Conservation (phyloP, 257 asterid species). For the Cruciata laevipes region DNA sequence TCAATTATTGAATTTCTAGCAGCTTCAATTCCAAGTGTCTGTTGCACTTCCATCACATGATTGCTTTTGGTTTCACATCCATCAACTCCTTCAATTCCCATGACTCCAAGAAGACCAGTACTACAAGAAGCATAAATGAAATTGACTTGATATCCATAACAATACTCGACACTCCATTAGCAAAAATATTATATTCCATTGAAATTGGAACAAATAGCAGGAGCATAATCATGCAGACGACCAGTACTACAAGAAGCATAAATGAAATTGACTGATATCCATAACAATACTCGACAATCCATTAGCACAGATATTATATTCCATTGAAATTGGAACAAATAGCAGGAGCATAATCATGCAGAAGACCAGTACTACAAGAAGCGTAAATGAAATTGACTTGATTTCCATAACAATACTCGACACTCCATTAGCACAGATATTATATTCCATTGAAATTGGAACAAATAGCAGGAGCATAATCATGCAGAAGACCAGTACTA, state of each 20-base stretch:
- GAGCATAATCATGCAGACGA: too few relatives aligned
- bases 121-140: conserved; percentile 32
- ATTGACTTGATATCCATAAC: background rate
- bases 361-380: conserved; percentile 68
- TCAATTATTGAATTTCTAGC: conserved; percentile 65
- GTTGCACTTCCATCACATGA: conserved; percentile 64
- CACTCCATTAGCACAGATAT: background rate
- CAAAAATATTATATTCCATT: background rate
- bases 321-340: background rate
- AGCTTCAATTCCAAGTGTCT: conserved; percentile 88
- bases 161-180: background rate
- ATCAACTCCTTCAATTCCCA: conserved; percentile 87
- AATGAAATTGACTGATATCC: background rate
- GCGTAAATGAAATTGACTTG: conserved; percentile 4
- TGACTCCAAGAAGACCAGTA: conserved; percentile 75
- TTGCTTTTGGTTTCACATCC: conserved; percentile 60
- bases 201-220: background rate
- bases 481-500: too few relatives aligned
- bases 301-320: background rate
- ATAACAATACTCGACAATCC: background rate
- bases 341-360: too few relatives aligned
- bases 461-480: background rate
- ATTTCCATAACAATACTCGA: background rate
- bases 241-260: too few relatives aligned
- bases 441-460: conserved; percentile 1